Conservation (phyloP, 345 rosid species). For the Pelargonium nanum region DNA sequence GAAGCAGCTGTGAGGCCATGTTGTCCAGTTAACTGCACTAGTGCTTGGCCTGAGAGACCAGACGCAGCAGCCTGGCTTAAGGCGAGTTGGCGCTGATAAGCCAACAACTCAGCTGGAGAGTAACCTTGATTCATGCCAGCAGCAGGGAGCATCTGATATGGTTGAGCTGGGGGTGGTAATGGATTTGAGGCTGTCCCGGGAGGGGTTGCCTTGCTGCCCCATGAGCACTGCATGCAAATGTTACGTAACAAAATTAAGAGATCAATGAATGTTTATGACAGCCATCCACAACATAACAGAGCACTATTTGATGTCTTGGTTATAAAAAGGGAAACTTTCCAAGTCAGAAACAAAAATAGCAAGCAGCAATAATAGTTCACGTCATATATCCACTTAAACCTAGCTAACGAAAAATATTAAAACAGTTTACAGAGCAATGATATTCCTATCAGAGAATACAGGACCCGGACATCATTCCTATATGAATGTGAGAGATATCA, state of each 20-base stretch:
- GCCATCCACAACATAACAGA: not conserved
- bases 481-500: too few relatives aligned
- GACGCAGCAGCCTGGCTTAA: slow-evolving; percentile 31
- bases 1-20: slow-evolving; percentile 25
- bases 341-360: too few relatives aligned
- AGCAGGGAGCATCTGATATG: slow-evolving; percentile 3
- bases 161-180: slow-evolving; percentile 21
- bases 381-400: too few relatives aligned
- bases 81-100: slow-evolving; percentile 39
- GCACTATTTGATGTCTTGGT: too few relatives aligned
- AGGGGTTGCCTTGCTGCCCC: slow-evolving; percentile 59
- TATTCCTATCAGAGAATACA: too few relatives aligned
- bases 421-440: too few relatives aligned
- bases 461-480: too few relatives aligned
- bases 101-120: slow-evolving; percentile 36
- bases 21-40: slow-evolving; percentile 23
- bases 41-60: slow-evolving; percentile 29
- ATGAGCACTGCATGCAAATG: slow-evolving; percentile 27
- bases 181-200: slow-evolving; percentile 39
- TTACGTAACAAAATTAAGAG: not conserved
- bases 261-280: too few relatives aligned
- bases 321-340: too few relatives aligned
- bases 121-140: slow-evolving; percentile 24
- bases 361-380: too few relatives aligned
- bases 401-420: too few relatives aligned